phyloP scores from a whole-genome alignment of 1,284 basidiomycete genomes.

The Sanguinoderma infundibulare region DNA sequence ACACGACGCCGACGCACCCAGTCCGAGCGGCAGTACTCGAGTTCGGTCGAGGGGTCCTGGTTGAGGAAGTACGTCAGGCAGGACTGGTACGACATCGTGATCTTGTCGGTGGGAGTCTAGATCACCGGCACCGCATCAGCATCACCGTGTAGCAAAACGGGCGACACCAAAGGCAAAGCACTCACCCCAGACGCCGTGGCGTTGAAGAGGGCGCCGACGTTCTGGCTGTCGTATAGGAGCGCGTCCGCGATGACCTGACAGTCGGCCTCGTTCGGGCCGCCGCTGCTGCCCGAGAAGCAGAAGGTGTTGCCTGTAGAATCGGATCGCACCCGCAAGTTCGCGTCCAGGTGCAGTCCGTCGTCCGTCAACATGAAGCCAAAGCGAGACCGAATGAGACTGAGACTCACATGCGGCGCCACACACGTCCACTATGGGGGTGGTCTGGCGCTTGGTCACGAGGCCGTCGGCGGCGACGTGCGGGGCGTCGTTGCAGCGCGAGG shows the following conservation, averaged over 20 bases:
- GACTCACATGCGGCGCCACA: slow-evolving; percentile 48
- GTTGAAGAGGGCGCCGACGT: slow-evolving; percentile 40
- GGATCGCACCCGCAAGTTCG: not conserved
- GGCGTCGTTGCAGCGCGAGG: slow-evolving; percentile 36
- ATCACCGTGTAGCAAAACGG: no score
- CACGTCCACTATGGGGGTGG: slow-evolving; percentile 36
- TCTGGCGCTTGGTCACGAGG: slow-evolving; percentile 21
- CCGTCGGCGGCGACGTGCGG: slow-evolving; percentile 13
- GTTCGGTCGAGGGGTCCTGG: slow-evolving; percentile 27
- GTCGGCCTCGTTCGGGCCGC: slow-evolving; percentile 51
- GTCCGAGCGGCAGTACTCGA: slow-evolving; percentile 35
- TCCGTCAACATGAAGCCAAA: not conserved
- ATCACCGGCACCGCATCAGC: not conserved
- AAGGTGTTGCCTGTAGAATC: slow-evolving; percentile 40
- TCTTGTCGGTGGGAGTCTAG: slow-evolving; percentile 24
- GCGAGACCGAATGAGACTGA: slow-evolving; percentile 5
- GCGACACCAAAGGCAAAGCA: no score
- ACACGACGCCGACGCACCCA: slow-evolving; percentile 25
- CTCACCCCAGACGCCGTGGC: slow-evolving; percentile 18
- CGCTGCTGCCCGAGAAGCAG: slow-evolving; percentile 48
- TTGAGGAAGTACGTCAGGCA: slow-evolving; percentile 36
- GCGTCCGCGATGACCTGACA: slow-evolving; percentile 53
- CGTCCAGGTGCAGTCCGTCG: no score
- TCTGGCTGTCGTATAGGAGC: slow-evolving; percentile 49
- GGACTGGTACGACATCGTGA: slow-evolving; percentile 33